phyloP scores from a whole-genome alignment of 139 green algal species.

The Tetradesmus obliquus region DNA sequence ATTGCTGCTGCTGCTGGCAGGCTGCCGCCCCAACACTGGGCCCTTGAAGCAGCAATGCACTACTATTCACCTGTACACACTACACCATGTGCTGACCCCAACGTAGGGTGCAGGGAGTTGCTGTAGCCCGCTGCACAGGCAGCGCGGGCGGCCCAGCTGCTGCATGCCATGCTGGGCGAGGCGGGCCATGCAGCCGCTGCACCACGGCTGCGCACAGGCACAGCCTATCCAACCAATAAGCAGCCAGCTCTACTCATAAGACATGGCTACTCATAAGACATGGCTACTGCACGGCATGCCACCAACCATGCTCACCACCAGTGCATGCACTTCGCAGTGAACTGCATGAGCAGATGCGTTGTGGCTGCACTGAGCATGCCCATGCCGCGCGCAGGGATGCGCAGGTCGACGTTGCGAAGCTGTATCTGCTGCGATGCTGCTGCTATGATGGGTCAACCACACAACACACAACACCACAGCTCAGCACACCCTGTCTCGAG shows the following conservation, averaged over 20 bases:
- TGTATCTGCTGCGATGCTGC: too few species aligned
- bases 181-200: not conserved
- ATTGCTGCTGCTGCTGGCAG: not conserved
- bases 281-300: not conserved
- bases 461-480: not conserved
- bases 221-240: not conserved
- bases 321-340: not conserved
- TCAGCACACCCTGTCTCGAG: not conserved
- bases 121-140: not conserved
- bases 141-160: not conserved
- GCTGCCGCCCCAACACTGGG: not conserved
- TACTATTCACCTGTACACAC: not conserved
- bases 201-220: not conserved
- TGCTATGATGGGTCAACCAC: not conserved
- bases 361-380: not conserved
- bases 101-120: not conserved
- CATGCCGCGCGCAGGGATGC: not conserved
- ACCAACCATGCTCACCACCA: not conserved
- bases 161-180: not conserved
- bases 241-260: not conserved
- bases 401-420: too few species aligned
- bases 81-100: not conserved
- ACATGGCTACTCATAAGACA: not conserved
- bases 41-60: not conserved
- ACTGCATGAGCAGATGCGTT: not conserved